Base-by-base conservation (phyloP, 1,284 basidiomycete genomes). In the Irpex sp. region DNA sequence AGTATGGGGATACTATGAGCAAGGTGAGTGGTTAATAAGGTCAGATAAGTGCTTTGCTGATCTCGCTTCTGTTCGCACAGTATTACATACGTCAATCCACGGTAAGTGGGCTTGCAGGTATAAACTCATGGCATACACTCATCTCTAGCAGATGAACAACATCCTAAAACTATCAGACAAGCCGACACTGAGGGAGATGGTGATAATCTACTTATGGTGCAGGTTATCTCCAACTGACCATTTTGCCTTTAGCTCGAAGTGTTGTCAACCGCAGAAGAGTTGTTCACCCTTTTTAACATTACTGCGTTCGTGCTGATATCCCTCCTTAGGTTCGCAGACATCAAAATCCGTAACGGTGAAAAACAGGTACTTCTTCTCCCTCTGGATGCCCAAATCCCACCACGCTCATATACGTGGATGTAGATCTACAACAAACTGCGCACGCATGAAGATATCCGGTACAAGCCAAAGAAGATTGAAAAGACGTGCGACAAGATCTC, bases 1-100 rank as follows among this genome's bases (percentile, higher is more conserved):
- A 90, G 59, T 91, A 82, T 64, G 90, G 90, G 0, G 89, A 92
- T 66, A 85, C 91, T 63, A 93, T 93, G 90, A 91, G 88, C 82
- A 91, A 87, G 79, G 90, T 88, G 58, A 49, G 77, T 65, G 9
- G 9, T 33, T 49, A 6, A 39, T 2, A n/a, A 12, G 14, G 2
- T 45, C 37, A 5, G 9, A 10, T 2, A 6, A 23, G 1, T 2
- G 39, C 51, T 42, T 12, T 35, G 18, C 52, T 51, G 0, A 51
- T 3, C 54, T 51, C 48, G 53, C n/a, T 59, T 42, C 61, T 60
- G 9, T 55, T 28, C 4, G 16, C n/a, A 39, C 65, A 88, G 90
- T 86, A 89, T 65, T 92, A 91, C 66, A 83, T 92, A 45, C 81
- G 84, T 28, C 86, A 88, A 67, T 74, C 80, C 6, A 91, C 88